Percentiles rank a stretch among this genome's conserved stretches.
Evolutionary conservation across 1,284 basidiomycete genomes (phyloP).

Genomic region (Sanghuangporus baumii): DNA sequence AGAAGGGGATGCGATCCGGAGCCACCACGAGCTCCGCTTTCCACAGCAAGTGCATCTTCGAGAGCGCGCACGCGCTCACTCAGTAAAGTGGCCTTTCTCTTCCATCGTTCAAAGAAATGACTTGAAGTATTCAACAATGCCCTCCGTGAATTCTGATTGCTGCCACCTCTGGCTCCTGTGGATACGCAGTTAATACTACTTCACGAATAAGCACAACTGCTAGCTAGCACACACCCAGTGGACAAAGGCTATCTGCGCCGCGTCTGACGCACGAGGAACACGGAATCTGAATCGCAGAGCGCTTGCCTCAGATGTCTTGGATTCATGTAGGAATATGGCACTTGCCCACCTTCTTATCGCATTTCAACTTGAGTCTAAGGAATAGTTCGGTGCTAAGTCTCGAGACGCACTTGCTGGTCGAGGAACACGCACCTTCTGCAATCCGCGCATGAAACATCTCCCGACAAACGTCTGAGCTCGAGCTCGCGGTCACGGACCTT

Average conservation of each 20-base stretch:
- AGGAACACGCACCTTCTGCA: slow-evolving; percentile 9
- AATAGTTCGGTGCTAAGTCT: neutral
- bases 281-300: slow-evolving; percentile 1
- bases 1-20: slow-evolving; percentile 18
- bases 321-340: neutral
- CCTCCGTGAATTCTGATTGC: neutral
- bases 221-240: neutral
- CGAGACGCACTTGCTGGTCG: too few relatives aligned
- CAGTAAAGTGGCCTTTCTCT: slow-evolving; percentile 14
- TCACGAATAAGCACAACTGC: neutral
- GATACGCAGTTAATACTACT: neutral
- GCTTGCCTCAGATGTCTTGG: neutral
- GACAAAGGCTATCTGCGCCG: neutral
- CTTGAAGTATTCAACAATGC: neutral
- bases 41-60: slow-evolving; percentile 18
- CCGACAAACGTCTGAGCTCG: slow-evolving; percentile 11
- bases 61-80: slow-evolving; percentile 18
- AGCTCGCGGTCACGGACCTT: slow-evolving; percentile 11
- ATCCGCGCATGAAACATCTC: slow-evolving; percentile 16
- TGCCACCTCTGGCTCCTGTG: neutral
- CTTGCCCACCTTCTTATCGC: slow-evolving; percentile 15
- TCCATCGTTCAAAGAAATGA: neutral
- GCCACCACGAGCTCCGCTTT: slow-evolving; percentile 6
- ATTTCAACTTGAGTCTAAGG: slow-evolving; percentile 14
- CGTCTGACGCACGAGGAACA: slow-evolving; percentile 8